Percentiles rank a stretch among this genome's conserved stretches.
These are phyloP conservation scores for Aspergillus flavus DNA, from an alignment of 2,329 filamentous ascomycete genomes.

Conservation along the genomic window DNA sequence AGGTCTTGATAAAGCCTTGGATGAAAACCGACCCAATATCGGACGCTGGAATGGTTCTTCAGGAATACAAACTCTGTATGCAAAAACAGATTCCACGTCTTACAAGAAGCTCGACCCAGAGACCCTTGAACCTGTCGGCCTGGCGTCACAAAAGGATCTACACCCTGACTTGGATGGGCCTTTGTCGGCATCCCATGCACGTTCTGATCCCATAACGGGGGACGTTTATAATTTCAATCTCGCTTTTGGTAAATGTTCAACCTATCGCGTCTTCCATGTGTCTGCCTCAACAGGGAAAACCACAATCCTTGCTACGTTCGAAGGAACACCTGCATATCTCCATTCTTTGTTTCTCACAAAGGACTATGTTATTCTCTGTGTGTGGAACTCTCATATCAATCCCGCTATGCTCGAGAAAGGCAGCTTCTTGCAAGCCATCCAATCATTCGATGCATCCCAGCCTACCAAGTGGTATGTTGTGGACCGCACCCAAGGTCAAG, in stretches of 20 bases:
- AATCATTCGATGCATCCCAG: slow-evolving; percentile 60
- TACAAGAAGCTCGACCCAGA: slow-evolving; percentile 67
- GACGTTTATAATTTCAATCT: slow-evolving; percentile 84
- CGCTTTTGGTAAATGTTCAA: slow-evolving; percentile 57
- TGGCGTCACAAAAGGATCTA: slow-evolving; percentile 61
- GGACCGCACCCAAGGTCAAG: slow-evolving; percentile 64
- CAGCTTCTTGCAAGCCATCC: slow-evolving; percentile 65
- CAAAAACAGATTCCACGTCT: slow-evolving; percentile 59
- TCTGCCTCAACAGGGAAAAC: slow-evolving; percentile 66
- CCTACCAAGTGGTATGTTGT: slow-evolving; percentile 73
- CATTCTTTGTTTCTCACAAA: slow-evolving; percentile 78
- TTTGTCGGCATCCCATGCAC: slow-evolving; percentile 70
- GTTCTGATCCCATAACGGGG: slow-evolving; percentile 70
- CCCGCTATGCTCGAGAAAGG: slow-evolving; percentile 11
- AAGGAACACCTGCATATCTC: slow-evolving; percentile 67
- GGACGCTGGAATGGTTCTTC: slow-evolving; percentile 34
- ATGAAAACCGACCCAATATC: slow-evolving; percentile 19
- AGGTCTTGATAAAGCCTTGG: slow-evolving; percentile 44
- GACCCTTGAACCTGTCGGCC: slow-evolving; percentile 71
- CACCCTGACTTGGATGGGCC: slow-evolving; percentile 70
- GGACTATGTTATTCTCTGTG: slow-evolving; percentile 71
- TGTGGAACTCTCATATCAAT: slow-evolving; percentile 71
- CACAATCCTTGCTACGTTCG: slow-evolving; percentile 70
- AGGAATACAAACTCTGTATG: slow-evolving; percentile 57
- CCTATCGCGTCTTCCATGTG: slow-evolving; percentile 71